Evolutionary conservation across 2,329 filamentous ascomycete species (phyloP), one percentile per base, ranked within the genome.

Genomic region (Fonsecaea erecta): DNA sequence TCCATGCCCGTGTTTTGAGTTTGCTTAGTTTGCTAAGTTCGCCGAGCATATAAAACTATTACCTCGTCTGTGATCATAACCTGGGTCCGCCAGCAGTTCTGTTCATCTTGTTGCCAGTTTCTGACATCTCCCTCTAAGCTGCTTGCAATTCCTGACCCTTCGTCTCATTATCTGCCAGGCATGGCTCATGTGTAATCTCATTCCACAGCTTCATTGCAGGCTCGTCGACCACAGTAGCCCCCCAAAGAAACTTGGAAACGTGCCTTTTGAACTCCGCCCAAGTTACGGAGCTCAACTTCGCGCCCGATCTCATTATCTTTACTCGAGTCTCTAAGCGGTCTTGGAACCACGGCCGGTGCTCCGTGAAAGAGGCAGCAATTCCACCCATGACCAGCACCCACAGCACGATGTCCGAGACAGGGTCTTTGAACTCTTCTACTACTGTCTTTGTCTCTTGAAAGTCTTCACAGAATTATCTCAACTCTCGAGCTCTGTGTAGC

Each of bases 191-290:
- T 4, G 37, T 40, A 40, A n/a, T 16, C 37, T 40, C 37, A 18
- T 56, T 26, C 53, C 53, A 56, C 32, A 56, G 53, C 34, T 56
- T 18, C 53, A 34, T 37, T 2, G 53, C 53, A 21, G 53, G 53
- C 9, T 5, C 1, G 34, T 56, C 53, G 12, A 56, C 34, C 7
- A 56, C 53, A 9, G 53, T 34, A 56, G 40, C 34, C 34, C 53
- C 40, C 53, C 53, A 56, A 34, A 56, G 24, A n/a, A 56, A 56
- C 21, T 37, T 56, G 21, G 53, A 16, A 18, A 56, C 32, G 14
- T 37, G 34, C 12, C 34, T 21, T 32, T 24, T 56, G 34, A 56
- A 40, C 16, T 34, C 34, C 11, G 24, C 14, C 54, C 54, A 57
- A 16, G 14, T 48, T 48, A 18, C 18, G 2, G 43, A 48, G 5